A percentile compares a stretch with the other conserved stretches of the same genome.
These are phyloP conservation scores for Microdochium paspali DNA, from an alignment of 2,329 filamentous ascomycete species.

Conservation along the genomic window DNA sequence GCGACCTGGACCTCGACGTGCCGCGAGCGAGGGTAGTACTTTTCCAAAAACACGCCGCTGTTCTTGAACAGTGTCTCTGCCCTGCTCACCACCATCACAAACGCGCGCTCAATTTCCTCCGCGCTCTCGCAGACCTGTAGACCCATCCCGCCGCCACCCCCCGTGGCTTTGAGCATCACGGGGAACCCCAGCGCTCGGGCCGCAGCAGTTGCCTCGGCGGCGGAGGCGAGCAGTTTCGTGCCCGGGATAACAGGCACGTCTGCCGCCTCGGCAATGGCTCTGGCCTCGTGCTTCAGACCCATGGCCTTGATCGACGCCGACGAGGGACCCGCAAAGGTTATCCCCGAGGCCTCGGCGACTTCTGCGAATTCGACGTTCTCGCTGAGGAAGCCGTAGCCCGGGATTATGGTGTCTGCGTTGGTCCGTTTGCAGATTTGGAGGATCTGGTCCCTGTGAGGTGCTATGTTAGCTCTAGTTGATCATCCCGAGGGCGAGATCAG, in stretches of 20 bases:
- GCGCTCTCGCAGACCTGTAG: slow-evolving; percentile 42
- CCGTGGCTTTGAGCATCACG: slow-evolving; percentile 49
- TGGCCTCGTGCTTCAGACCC: slow-evolving; percentile 27
- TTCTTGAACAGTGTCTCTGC: slow-evolving; percentile 51
- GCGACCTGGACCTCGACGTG: slow-evolving; percentile 63
- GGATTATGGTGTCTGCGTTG: slow-evolving; percentile 11
- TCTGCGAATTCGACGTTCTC: slow-evolving; percentile 3
- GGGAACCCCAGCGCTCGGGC: slow-evolving; percentile 23
- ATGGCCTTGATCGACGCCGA: slow-evolving; percentile 8
- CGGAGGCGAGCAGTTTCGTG: slow-evolving; percentile 15
- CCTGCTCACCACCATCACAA: slow-evolving; percentile 44
- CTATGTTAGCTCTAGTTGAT: neutral
- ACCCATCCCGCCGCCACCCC: slow-evolving; percentile 57
- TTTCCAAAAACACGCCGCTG: slow-evolving; percentile 52
- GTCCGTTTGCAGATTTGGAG: slow-evolving; percentile 9
- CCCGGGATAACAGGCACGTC: slow-evolving; percentile 26
- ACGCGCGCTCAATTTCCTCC: slow-evolving; percentile 40
- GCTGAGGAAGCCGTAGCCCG: slow-evolving; percentile 7
- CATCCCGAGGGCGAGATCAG: too few relatives aligned
- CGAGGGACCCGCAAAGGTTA: slow-evolving; percentile 2
- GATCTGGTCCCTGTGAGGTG: neutral
- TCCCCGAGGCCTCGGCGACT: neutral
- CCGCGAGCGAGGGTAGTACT: slow-evolving; percentile 49
- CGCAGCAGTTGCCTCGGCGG: slow-evolving; percentile 17
- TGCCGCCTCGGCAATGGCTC: slow-evolving; percentile 18